Base-by-base conservation (phyloP, 805 yeast genomes). In the Ogataea wickerhamii region DNA sequence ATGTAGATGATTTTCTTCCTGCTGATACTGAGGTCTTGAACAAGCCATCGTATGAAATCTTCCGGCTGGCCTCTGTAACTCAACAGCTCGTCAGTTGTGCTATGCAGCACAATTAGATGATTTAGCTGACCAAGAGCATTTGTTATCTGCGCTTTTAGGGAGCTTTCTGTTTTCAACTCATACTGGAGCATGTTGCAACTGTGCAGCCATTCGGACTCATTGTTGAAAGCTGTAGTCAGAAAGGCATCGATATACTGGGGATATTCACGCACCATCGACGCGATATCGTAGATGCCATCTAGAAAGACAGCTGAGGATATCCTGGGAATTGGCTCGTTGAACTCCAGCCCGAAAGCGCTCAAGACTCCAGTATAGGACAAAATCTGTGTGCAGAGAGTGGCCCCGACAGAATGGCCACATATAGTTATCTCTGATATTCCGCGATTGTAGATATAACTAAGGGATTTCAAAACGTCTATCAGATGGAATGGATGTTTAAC, bases 351-450 rank as follows among this genome's bases (percentile, higher is more conserved):
- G 21, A 21, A 34, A 16, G 37, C 35, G 6, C 19, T 28, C 26
- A 45, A 27, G 10, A 50, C 37, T 5, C 26, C 34, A 28, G 28
- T 36, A 36, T 42, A 53, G 35, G 64, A 61, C 8, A 74, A 47
- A n/a, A 73, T 45, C 49, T 83, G 89, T 24, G 79, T 64, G 4
- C 71, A 63, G 32, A 84, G 53, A 1, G 84, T 78, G 2, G 89
- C 86, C 2, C 96, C 96, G 4, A 79, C 93, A 1, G 93, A 82
- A 61, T 87, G 95, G 0, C 95, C 96, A 8, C 75, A 65, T 0
- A 78, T 45, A 3, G 60, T 58, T 3, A 67, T 30, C 18, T 51
- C 47, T 5, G 49, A 41, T 25, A 53, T 48, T 0, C 53, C 46
- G 6, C 43, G 35, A 3, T 61, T 35, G 17, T 49, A 37, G 16